These are phyloP conservation scores for Ganoderma leucocontextum DNA, from an alignment of 1,284 basidiomycete species.

Conservation along the genomic window DNA sequence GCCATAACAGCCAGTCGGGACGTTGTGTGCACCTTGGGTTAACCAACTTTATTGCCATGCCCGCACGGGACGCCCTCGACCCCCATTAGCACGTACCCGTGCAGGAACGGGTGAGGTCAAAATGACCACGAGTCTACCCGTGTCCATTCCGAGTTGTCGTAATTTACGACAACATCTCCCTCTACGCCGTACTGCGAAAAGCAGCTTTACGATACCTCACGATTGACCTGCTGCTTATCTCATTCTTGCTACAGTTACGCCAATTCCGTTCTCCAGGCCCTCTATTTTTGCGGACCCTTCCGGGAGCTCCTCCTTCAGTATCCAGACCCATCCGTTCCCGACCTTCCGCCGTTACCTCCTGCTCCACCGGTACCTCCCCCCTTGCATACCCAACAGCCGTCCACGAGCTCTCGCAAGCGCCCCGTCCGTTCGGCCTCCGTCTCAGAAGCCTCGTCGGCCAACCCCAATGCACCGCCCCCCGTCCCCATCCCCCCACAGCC, in stretches of 20 bases:
- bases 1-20: no score
- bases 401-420: conserved; percentile 36
- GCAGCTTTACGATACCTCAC: conserved; percentile 1
- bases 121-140: not conserved
- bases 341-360: conserved; percentile 38
- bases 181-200: not conserved
- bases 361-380: conserved; percentile 47
- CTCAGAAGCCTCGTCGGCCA: conserved; percentile 30
- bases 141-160: not conserved
- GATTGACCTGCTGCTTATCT: not conserved
- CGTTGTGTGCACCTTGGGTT: not conserved
- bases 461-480: conserved; percentile 36
- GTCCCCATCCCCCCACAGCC: conserved; percentile 64
- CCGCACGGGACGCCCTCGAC: not conserved
- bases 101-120: not conserved
- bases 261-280: conserved; percentile 96
- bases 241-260: conserved; percentile 76
- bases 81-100: not conserved
- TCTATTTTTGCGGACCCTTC: conserved; percentile 90
- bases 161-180: not conserved
- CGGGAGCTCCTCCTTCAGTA: conserved; percentile 76
- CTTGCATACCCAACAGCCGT: conserved; percentile 52
- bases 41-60: not conserved
- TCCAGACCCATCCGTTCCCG: conserved; percentile 51
- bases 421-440: conserved; percentile 37